Evolutionary conservation across 2,329 filamentous ascomycete species (phyloP).

Genomic region (Alternaria viburni): DNA sequence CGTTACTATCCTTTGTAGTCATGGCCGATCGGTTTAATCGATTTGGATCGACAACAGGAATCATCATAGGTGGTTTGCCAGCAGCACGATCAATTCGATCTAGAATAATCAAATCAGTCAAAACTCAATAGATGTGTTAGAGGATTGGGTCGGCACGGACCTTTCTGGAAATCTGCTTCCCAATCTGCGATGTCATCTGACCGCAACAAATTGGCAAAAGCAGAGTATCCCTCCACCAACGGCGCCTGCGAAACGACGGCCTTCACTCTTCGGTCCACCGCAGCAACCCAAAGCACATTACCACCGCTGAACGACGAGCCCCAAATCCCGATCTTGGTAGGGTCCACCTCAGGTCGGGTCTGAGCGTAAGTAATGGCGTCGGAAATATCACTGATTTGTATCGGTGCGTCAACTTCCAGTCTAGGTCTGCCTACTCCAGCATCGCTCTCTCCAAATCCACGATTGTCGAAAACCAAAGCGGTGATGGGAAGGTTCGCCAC

Average conservation of each 20-base stretch:
- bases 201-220: background rate
- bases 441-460: conserved; percentile 2
- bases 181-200: background rate
- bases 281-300: background rate
- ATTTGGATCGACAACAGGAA: background rate
- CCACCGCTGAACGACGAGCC: background rate
- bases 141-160: background rate
- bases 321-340: conserved; percentile 4
- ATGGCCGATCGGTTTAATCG: background rate
- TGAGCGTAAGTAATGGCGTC: conserved; percentile 3
- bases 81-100: background rate
- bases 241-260: conserved; percentile 2
- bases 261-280: conserved; percentile 8
- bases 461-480: conserved; percentile 1
- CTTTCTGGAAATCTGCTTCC: background rate
- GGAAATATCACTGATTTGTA: background rate
- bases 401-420: background rate
- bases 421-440: background rate
- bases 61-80: background rate
- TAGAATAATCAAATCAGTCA: background rate
- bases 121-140: background rate
- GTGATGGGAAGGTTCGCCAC: background rate
- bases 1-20: background rate
- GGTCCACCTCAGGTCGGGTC: background rate
- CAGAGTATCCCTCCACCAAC: background rate